Evolutionary conservation across 345 rosid species (phyloP).

Genomic region (Trapa incisa): DNA sequence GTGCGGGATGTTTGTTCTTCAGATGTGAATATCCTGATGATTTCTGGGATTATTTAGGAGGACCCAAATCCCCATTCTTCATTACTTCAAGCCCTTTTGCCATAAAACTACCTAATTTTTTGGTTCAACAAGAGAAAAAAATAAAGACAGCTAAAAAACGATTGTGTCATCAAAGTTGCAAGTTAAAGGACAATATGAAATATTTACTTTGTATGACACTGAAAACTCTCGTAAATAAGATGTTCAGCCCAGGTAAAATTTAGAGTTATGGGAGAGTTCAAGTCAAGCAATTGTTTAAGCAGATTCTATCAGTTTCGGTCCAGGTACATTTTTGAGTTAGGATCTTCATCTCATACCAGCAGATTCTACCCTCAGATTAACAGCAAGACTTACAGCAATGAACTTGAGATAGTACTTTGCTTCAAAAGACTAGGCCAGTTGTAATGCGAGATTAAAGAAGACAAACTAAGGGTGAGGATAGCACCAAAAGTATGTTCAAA

Average conservation of each 20-base stretch:
- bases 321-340: too few species aligned
- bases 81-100: constrained; percentile 24
- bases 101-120: constrained; percentile 30
- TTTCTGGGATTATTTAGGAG: constrained; percentile 19
- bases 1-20: background rate
- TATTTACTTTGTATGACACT: background rate
- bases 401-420: background rate
- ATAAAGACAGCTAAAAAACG: background rate
- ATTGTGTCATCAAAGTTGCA: background rate
- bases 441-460: background rate
- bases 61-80: constrained; percentile 16
- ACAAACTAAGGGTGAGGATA: background rate
- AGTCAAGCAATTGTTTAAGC: too few species aligned
- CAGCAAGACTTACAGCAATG: background rate
- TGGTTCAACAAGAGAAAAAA: background rate
- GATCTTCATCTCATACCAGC: background rate
- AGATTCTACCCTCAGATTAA: background rate
- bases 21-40: background rate
- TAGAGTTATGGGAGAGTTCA: background rate
- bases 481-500: background rate
- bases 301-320: too few species aligned
- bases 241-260: too few species aligned
- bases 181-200: background rate
- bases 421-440: background rate
- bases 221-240: too few species aligned